Evolutionary conservation across 176 grass and related monocot genomes (phyloP).

Genomic region (Zea luxurians): DNA sequence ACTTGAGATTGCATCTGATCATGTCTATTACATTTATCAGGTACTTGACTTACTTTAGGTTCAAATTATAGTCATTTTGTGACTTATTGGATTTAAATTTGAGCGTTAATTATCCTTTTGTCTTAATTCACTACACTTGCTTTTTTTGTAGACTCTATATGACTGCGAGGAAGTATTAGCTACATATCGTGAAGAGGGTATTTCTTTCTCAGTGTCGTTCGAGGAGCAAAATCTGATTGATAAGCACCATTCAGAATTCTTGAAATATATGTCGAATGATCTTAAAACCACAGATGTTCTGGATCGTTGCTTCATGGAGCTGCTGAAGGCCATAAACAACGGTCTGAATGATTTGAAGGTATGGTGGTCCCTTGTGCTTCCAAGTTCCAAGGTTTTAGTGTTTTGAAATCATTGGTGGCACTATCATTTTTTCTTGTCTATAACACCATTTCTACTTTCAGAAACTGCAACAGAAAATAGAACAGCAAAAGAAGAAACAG

Average conservation of each 20-base stretch:
- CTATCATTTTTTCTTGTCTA: neutral
- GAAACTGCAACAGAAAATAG: slow-evolving; percentile 49
- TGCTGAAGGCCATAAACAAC: slow-evolving; percentile 83
- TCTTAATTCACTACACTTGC: neutral
- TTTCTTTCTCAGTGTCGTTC: slow-evolving; percentile 46
- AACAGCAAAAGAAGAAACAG: slow-evolving; percentile 56
- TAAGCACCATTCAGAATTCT: slow-evolving; percentile 52
- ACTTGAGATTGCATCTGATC: slow-evolving; percentile 66
- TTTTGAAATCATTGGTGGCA: neutral
- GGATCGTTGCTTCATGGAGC: slow-evolving; percentile 78
- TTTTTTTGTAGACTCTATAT: slow-evolving; percentile 66
- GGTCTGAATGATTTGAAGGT: slow-evolving; percentile 88
- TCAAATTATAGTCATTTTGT: neutral
- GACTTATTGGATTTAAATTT: neutral
- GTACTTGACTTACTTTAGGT: slow-evolving; percentile 37
- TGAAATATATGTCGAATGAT: slow-evolving; percentile 80
- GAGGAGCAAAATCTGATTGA: slow-evolving; percentile 63
- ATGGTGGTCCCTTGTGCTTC: slow-evolving; percentile 16
- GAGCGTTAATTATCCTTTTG: slow-evolving; percentile 1
- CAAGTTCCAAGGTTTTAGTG: neutral
- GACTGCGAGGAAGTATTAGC: slow-evolving; percentile 65
- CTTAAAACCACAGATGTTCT: slow-evolving; percentile 81
- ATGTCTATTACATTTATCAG: slow-evolving; percentile 92
- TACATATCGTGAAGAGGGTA: slow-evolving; percentile 46
- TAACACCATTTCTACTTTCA: slow-evolving; percentile 32